Evolutionary conservation across 805 yeast genomes (phyloP), one percentile per base, ranked within the genome.

Genomic region (Jamesozyma piceae): DNA sequence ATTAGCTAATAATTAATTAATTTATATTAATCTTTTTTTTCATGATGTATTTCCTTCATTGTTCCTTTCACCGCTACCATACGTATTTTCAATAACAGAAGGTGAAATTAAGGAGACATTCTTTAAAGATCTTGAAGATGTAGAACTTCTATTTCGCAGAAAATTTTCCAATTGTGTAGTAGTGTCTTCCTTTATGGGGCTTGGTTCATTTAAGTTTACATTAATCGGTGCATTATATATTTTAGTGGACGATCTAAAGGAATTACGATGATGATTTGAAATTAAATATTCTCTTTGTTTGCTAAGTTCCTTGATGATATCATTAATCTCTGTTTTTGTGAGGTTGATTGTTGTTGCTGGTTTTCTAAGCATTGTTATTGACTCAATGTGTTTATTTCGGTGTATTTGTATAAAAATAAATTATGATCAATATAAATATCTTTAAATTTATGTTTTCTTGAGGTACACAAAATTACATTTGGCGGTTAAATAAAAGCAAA

Each of bases 181-280:
- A n/a, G 35, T 22, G 17, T 31, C 35, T n/a, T 18, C 31, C 18
- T 19, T 5, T 18, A 31, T n/a, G 4, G 33, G 27, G 6, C 20
- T 39, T 6, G 32, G 32, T 14, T 35, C 37, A 13, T n/a, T 15
- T 20, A 35, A 13, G 10, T 19, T 15, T 5, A 22, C 5, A 22
- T 13, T 5, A 14, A 4, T 21, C 10, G 19, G 4, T 19, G 3
- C 15, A 22, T 17, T 15, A 15, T 18, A 3, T 36, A 41, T 5
- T 19, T 41, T 41, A 15, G 43, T 41, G 11, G 43, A 41, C 3
- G 39, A 28, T 41, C 43, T 41, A 20, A 41, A 19, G 13, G 19
- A 20, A 3, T 20, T 33, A 15, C 18, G 18, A 5, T 33, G 18
- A 3, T 20, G 9, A 20, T 18, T 33, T 20, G n/a, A 11, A 30